Evolutionary conservation across 1,284 basidiomycete species (phyloP).

Genomic region (Xanthoconium separans): DNA sequence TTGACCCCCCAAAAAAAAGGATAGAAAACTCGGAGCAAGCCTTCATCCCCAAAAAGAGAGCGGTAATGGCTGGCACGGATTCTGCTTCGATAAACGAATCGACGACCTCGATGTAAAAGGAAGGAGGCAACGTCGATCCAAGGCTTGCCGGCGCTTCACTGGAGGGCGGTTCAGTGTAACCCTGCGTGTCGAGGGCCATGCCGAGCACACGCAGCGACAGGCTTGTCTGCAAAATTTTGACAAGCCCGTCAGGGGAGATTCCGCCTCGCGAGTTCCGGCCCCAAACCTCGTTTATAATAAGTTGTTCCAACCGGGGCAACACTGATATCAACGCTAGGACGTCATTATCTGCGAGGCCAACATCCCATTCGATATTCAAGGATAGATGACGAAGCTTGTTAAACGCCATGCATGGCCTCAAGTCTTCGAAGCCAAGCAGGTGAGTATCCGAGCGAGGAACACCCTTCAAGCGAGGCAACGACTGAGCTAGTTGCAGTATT

Average conservation of each 20-base stretch:
- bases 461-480: background rate
- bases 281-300: background rate
- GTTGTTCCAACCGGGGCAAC: background rate
- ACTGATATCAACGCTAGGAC: background rate
- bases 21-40: background rate
- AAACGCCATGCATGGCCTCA: background rate
- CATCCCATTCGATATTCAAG: background rate
- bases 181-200: background rate
- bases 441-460: background rate
- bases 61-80: background rate
- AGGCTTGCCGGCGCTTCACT: background rate
- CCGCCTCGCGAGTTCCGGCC: background rate
- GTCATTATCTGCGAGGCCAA: background rate
- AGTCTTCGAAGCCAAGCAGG: background rate
- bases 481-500: background rate
- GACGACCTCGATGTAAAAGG: background rate
- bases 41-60: background rate
- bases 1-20: background rate
- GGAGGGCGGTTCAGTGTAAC: background rate
- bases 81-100: background rate
- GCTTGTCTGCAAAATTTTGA: background rate
- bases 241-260: background rate
- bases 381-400: background rate
- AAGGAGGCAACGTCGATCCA: background rate
- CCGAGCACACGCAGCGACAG: background rate